These are phyloP conservation scores for Rubia tinctorum DNA, from an alignment of 305 asterid species.

Conservation along the genomic window DNA sequence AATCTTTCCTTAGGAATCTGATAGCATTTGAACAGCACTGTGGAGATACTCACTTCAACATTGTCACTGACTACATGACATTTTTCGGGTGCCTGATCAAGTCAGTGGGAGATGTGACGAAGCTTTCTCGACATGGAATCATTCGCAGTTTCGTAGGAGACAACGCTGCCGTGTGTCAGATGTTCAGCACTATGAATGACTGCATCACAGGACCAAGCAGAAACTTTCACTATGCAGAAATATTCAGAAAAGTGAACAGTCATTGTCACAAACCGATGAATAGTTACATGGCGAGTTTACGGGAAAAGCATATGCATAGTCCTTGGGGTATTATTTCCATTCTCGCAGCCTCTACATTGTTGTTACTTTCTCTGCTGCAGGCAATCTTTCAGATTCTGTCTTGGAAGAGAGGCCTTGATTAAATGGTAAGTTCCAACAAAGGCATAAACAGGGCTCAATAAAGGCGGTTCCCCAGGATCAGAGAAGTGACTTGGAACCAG, in stretches of 20 bases:
- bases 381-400: not conserved
- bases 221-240: slow-evolving; percentile 6
- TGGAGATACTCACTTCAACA: not conserved
- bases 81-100: not conserved
- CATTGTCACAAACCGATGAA: slow-evolving; percentile 14
- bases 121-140: not conserved
- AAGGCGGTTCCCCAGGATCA: too few relatives aligned
- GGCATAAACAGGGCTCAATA: too few relatives aligned
- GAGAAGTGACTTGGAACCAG: too few relatives aligned
- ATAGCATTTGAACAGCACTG: slow-evolving; percentile 26
- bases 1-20: slow-evolving; percentile 25
- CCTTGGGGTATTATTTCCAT: not conserved
- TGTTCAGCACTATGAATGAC: not conserved
- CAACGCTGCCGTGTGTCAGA: not conserved
- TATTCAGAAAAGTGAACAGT: not conserved
- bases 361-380: not conserved
- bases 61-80: slow-evolving; percentile 9
- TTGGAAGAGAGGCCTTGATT: too few relatives aligned
- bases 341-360: not conserved
- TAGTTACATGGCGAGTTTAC: not conserved
- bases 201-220: slow-evolving; percentile 2
- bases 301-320: not conserved
- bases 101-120: not conserved
- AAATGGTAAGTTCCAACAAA: too few relatives aligned
- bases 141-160: not conserved